A percentile compares a stretch with the other conserved stretches of the same genome.
These are phyloP conservation scores for Chlamydomonas reinhardtii DNA, from an alignment of 163 green algal genomes.

Conservation along the genomic window DNA sequence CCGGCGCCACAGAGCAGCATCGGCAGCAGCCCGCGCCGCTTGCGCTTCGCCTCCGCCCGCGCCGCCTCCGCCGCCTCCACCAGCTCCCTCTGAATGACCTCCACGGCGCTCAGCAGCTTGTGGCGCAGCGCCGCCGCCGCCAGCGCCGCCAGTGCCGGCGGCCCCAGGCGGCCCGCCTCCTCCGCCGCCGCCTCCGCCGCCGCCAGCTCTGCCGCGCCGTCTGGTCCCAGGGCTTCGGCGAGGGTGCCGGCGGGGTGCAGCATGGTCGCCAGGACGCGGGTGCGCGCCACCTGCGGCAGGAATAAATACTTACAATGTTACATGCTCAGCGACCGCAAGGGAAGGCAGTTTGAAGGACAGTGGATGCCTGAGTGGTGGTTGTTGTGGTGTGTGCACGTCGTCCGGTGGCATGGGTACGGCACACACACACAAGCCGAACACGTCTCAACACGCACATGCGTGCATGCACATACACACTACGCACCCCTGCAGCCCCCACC, in stretches of 20 bases:
- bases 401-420: too few species aligned
- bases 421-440: too few species aligned
- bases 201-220: neutral
- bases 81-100: conserved; percentile 19
- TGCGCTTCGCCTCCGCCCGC: too few species aligned
- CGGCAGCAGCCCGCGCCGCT: too few species aligned
- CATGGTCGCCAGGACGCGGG: neutral
- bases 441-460: too few species aligned
- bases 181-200: neutral
- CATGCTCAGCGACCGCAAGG: too few species aligned
- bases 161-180: conserved; percentile 15
- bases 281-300: conserved; percentile 11
- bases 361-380: too few species aligned
- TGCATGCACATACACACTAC: too few species aligned
- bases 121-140: conserved; percentile 30
- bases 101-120: conserved; percentile 24
- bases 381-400: too few species aligned
- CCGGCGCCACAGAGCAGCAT: too few species aligned
- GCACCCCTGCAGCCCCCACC: neutral
- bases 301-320: too few species aligned
- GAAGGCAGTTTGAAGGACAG: too few species aligned
- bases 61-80: conserved; percentile 9
- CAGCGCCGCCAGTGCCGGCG: conserved; percentile 24
- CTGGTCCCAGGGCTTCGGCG: neutral
- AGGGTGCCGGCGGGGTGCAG: neutral